Conservation (phyloP, 169 alveolate genomes). For the Eimeria sp. region DNA sequence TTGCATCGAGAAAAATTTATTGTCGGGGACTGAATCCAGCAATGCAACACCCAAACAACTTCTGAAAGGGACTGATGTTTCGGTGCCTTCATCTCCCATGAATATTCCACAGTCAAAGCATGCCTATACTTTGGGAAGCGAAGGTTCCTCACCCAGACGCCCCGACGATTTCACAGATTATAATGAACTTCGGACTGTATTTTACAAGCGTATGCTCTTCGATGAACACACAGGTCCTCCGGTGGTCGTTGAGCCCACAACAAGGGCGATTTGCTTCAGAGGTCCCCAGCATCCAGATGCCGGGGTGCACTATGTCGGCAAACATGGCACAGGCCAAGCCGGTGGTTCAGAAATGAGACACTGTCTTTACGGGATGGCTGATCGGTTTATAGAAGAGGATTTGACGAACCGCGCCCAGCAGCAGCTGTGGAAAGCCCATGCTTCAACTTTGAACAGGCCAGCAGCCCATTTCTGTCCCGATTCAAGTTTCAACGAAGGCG, state of each 20-base stretch:
- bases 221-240: not conserved
- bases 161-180: not conserved
- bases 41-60: not conserved
- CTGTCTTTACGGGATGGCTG: not conserved
- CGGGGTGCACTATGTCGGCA: not conserved
- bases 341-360: not conserved
- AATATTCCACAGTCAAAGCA: not conserved
- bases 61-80: not conserved
- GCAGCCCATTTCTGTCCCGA: not conserved
- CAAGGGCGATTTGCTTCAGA: constrained; percentile 31
- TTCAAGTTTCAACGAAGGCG: not conserved
- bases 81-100: not conserved
- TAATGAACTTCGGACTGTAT: not conserved
- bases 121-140: not conserved
- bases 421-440: not conserved
- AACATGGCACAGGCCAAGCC: not conserved
- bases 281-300: not conserved
- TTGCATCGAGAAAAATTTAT: not conserved
- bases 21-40: not conserved
- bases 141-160: not conserved
- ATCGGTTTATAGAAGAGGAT: not conserved
- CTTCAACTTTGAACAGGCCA: not conserved
- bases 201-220: constrained; percentile 18
- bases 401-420: constrained; percentile 13
- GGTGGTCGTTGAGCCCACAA: constrained; percentile 45